Evolutionary conservation across 2,329 filamentous ascomycete species (phyloP).

Genomic region (Escovopsis sp.): DNA sequence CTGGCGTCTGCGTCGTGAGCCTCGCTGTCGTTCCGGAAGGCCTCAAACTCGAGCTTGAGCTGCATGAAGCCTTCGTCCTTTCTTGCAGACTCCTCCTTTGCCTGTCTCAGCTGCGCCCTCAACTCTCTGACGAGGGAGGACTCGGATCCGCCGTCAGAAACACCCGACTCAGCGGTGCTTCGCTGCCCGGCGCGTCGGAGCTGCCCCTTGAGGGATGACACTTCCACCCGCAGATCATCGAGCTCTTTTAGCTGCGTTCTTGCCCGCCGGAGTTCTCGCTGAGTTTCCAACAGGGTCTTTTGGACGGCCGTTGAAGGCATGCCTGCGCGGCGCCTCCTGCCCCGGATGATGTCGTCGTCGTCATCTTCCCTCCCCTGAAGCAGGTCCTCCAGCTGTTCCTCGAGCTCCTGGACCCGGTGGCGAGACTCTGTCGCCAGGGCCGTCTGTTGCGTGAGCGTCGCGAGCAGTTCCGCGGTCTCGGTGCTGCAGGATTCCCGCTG

Average conservation of each 20-base stretch:
- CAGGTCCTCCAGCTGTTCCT: slow-evolving; percentile 31
- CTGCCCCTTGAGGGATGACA: slow-evolving; percentile 35
- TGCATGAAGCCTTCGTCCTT: slow-evolving; percentile 36
- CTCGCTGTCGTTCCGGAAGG: slow-evolving; percentile 38
- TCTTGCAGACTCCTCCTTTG: slow-evolving; percentile 27
- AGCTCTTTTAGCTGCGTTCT: slow-evolving; percentile 39
- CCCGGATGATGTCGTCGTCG: not conserved
- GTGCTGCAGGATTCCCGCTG: slow-evolving; percentile 21
- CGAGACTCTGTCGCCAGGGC: slow-evolving; percentile 43
- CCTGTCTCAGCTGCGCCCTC: slow-evolving; percentile 27
- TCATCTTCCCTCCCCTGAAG: slow-evolving; percentile 22
- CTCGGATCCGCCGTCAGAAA: slow-evolving; percentile 13
- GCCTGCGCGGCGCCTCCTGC: slow-evolving; percentile 19
- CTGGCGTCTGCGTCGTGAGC: slow-evolving; percentile 39
- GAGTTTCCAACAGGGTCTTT: slow-evolving; percentile 35
- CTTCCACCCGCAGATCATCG: slow-evolving; percentile 35
- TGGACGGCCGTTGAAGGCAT: slow-evolving; percentile 35
- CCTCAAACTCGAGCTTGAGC: slow-evolving; percentile 37
- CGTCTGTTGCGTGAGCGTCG: slow-evolving; percentile 43
- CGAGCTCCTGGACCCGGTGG: slow-evolving; percentile 43
- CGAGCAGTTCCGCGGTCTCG: slow-evolving; percentile 32
- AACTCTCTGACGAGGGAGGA: slow-evolving; percentile 18
- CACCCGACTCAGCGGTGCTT: slow-evolving; percentile 15
- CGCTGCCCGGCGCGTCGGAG: slow-evolving; percentile 30
- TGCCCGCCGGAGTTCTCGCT: slow-evolving; percentile 39